phyloP scores from a whole-genome alignment of 2,329 filamentous ascomycete species.

The Phymatotrichopsis omnivora region DNA sequence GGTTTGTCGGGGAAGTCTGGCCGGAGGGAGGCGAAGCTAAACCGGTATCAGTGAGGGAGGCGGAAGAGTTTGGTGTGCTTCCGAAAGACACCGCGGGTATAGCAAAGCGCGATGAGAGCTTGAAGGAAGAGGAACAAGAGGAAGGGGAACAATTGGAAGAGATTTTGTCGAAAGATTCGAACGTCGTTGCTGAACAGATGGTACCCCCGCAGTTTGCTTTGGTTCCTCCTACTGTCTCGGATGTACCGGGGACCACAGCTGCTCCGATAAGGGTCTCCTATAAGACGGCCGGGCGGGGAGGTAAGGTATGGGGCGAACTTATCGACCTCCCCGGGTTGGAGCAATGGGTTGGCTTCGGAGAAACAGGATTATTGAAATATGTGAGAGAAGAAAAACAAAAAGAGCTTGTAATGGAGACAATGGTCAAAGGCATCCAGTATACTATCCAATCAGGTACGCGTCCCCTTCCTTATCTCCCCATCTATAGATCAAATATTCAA shows the following conservation, averaged over 20 bases:
- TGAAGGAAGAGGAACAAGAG: constrained; percentile 20
- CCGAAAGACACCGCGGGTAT: constrained; percentile 1
- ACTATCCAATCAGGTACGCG: constrained; percentile 49
- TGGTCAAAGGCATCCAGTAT: constrained; percentile 62
- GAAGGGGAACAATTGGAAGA: neutral
- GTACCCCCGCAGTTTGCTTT: neutral
- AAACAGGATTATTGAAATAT: constrained; percentile 25
- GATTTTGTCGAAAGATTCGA: neutral
- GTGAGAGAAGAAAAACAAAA: constrained; percentile 21
- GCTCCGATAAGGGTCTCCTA: constrained; percentile 91
- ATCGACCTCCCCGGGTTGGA: constrained; percentile 84
- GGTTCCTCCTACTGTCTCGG: constrained; percentile 32
- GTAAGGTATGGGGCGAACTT: constrained; percentile 59
- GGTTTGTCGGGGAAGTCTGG: constrained; percentile 76
- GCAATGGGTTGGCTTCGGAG: constrained; percentile 42
- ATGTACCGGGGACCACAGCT: constrained; percentile 84
- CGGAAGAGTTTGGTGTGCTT: constrained; percentile 20
- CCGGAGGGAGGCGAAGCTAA: constrained; percentile 50
- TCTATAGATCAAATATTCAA: neutral
- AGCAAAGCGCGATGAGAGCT: constrained; percentile 3
- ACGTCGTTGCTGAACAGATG: no score
- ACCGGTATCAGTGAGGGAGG: constrained; percentile 14
- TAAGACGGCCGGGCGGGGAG: constrained; percentile 48
- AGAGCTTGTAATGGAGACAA: constrained; percentile 63
- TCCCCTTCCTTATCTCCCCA: neutral